phyloP scores from a whole-genome alignment of 257 asterid genomes.

The Ophiorrhiza pumila region DNA sequence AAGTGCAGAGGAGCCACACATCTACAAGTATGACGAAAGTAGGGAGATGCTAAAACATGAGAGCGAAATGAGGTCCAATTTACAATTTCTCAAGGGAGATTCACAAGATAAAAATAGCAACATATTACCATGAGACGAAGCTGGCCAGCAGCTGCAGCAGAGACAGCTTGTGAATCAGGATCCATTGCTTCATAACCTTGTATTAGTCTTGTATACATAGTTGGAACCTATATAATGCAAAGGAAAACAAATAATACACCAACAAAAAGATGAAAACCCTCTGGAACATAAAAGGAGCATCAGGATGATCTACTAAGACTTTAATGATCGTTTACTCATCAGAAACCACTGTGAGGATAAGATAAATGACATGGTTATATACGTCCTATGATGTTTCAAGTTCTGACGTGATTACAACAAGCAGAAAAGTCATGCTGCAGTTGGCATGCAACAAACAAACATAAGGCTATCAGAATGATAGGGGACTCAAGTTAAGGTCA shows the following conservation, averaged over 20 bases:
- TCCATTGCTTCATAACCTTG: slow-evolving; percentile 97
- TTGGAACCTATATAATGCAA: slow-evolving; percentile 64
- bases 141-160: slow-evolving; percentile 72
- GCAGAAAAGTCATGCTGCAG: background rate
- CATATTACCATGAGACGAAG: slow-evolving; percentile 88
- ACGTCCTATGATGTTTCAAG: background rate
- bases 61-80: background rate
- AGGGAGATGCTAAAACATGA: background rate
- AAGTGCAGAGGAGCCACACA: slow-evolving; percentile 99
- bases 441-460: background rate
- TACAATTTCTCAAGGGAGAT: background rate
- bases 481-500: background rate
- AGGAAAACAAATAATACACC: slow-evolving; percentile 8
- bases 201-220: slow-evolving; percentile 89
- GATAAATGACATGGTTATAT: background rate
- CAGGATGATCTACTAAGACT: background rate
- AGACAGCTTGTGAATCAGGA: slow-evolving; percentile 54
- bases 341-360: background rate
- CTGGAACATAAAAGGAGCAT: background rate
- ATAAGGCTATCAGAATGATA: background rate
- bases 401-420: background rate
- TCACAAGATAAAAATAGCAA: slow-evolving; percentile 4
- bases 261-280: background rate
- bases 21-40: slow-evolving; percentile 36
- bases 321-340: background rate